Base-by-base conservation (phyloP, 192 early-diverging fungal species). In the Backusella morwellensis region DNA sequence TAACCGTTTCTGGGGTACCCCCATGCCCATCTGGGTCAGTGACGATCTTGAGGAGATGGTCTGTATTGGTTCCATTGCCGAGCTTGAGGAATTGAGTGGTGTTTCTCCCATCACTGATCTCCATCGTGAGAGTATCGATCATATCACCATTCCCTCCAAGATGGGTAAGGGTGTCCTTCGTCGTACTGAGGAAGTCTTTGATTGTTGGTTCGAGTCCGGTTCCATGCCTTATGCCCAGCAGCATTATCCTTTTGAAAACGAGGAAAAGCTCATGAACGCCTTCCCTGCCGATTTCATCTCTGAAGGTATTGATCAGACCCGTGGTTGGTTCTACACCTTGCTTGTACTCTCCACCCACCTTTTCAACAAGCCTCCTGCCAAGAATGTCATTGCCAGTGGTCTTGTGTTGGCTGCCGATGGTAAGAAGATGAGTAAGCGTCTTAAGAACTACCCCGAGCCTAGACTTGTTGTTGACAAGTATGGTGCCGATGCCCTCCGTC, bases 201-300 rank as follows among this genome's bases (percentile, higher is more conserved):
- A 99, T 82, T 99, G 98, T 83, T 98, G 97, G 97, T 98, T 98
- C 80, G 96, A 98, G 86, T 94, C 93, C 77, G 96, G 96, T 77
- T 94, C 93, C 84, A 99, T 99, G 98, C 98, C 98, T 21, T 99
- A 98, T 77, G 98, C 98, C 12, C 97, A 98, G 85, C 92, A 96
- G 83, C 98, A 99, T 87, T 99, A 98, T 84, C 98, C 98, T 52
- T 99, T 99, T 76, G 97, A 99, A 85, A 98, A 98, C 87, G 85
- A 93, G 87, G 94, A 97, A 67, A 84, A 91, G 73, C 96, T 99
- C 81, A 81, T 93, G 76, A 77, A 80, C 21, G 90, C 90, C 15
- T 99, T 99, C 93, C 98, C 98, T 7, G 98, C 98, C 14, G 94
- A 99, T 82, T 99, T 99, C 85, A 97, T 99, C 80, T 95, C 97